phyloP scores from a whole-genome alignment of 2,329 filamentous ascomycete genomes.

The Colletotrichum magnum region DNA sequence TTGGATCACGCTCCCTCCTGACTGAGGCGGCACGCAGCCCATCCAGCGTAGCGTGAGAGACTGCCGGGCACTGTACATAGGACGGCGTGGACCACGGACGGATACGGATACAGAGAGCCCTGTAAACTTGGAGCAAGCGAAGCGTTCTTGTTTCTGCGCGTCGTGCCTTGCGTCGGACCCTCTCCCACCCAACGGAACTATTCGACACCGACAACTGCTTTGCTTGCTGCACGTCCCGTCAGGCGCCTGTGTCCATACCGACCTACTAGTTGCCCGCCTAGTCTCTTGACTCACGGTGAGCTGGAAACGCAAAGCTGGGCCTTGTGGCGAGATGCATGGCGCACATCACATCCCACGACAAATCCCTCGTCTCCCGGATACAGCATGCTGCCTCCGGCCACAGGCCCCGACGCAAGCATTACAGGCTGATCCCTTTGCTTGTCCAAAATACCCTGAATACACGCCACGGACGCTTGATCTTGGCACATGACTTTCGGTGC shows the following conservation, averaged over 20 bases:
- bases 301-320: background rate
- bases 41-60: too few relatives aligned
- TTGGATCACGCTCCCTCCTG: background rate
- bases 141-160: background rate
- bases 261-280: background rate
- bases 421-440: background rate
- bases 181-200: conserved; percentile 4
- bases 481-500: conserved; percentile 4
- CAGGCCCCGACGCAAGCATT: conserved; percentile 3
- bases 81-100: too few relatives aligned
- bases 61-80: background rate
- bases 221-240: conserved; percentile 2
- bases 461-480: conserved; percentile 8
- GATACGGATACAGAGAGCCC: too few relatives aligned
- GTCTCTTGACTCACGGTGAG: conserved; percentile 8
- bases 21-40: background rate
- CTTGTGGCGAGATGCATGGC: conserved; percentile 18
- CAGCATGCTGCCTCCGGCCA: conserved; percentile 8
- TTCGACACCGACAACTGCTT: conserved; percentile 6
- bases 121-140: background rate
- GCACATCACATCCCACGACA: background rate
- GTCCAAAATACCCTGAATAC: conserved; percentile 1
- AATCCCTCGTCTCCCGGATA: conserved; percentile 11
- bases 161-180: conserved; percentile 3
- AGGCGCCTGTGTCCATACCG: background rate